Percentiles rank a stretch among this genome's conserved stretches.
phyloP scores from a whole-genome alignment of 495 filamentous ascomycete genomes.

The Hyaloscypha finlandica region DNA sequence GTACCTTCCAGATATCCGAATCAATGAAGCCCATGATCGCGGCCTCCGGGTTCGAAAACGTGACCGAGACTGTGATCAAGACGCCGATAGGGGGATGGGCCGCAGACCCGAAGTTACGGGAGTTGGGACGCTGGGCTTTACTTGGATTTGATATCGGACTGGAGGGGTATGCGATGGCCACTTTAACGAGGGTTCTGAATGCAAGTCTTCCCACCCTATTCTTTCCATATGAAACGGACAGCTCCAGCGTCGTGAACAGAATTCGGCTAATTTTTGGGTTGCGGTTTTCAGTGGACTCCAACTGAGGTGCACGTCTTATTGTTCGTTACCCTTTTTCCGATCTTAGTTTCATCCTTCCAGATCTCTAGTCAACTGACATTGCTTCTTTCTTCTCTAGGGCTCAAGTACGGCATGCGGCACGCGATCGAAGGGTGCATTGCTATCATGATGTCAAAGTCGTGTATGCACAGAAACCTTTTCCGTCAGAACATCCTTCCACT shows the following conservation, averaged over 20 bases:
- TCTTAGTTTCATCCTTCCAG: not conserved
- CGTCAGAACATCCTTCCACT: not conserved
- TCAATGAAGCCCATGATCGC: slow-evolving; percentile 35
- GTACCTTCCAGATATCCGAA: slow-evolving; percentile 37
- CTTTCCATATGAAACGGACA: too few species aligned
- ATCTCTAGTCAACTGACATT: not conserved
- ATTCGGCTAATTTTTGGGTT: not conserved
- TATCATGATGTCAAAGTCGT: slow-evolving; percentile 28
- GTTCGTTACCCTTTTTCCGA: slow-evolving; percentile 7
- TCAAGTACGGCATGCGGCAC: slow-evolving; percentile 10
- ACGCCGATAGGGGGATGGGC: slow-evolving; percentile 48
- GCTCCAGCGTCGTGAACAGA: too few species aligned
- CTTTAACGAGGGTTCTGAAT: slow-evolving; percentile 22
- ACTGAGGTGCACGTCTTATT: slow-evolving; percentile 24
- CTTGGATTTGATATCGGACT: slow-evolving; percentile 46
- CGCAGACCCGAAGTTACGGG: slow-evolving; percentile 43
- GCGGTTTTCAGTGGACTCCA: slow-evolving; percentile 17
- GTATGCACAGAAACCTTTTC: slow-evolving; percentile 26
- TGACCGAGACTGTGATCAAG: slow-evolving; percentile 33
- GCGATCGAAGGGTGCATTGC: slow-evolving; percentile 20
- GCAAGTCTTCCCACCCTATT: slow-evolving; percentile 10
- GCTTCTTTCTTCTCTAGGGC: slow-evolving; percentile 6
- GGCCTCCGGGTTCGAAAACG: slow-evolving; percentile 39
- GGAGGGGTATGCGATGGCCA: slow-evolving; percentile 35
- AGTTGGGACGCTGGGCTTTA: slow-evolving; percentile 46